Base-by-base conservation (phyloP, 176 grass and related monocot species). In the Dendrocalamus sinicus region DNA sequence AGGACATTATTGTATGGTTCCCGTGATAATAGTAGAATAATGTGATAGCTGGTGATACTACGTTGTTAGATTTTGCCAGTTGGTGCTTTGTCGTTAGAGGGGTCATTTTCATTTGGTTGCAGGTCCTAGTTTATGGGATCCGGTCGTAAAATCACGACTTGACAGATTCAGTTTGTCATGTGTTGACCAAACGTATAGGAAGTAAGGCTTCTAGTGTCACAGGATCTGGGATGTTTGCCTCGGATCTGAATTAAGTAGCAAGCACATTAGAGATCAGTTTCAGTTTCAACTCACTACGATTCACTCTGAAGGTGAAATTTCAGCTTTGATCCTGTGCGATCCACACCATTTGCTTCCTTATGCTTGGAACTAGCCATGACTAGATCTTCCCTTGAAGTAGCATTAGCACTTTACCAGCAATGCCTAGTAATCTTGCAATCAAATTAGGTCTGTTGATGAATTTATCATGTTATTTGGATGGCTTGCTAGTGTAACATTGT, bases 21-120 rank as follows among this genome's bases (percentile, higher is more conserved):
- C 22, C 70, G n/a, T 71, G 37, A 32, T 60, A 57, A 46, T 58
- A 45, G 2, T 61, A 44, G 10, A 26, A 47, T 60, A 15, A 62
- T 62, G 71, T 52, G 50, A 52, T 52, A 52, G 50, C 50, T 52
- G 14, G 5, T 52, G 50, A 4, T 15, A 0, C 59, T 19, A 14
- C 26, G 70, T 53, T 12, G 39, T 52, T 44, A 51, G 30, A 50
- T 62, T 32, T 48, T 87, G 51, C 20, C 70, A 71, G 60, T 50
- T 84, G 39, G 79, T 44, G 41, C 50, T 43, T 67, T 81, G 48
- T 81, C 39, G 64, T 78, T 78, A 75, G 26, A 89, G 12, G 8
- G 82, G 72, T 82, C 71, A 46, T 76, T 86, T 89, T 85, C 78
- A 72, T 85, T 70, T 77, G 65, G 17, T 23, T 28, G 12, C 11